Evolutionary conservation across 73 alveolate species (phyloP).

Genomic region (Paraurostyla sp.): DNA sequence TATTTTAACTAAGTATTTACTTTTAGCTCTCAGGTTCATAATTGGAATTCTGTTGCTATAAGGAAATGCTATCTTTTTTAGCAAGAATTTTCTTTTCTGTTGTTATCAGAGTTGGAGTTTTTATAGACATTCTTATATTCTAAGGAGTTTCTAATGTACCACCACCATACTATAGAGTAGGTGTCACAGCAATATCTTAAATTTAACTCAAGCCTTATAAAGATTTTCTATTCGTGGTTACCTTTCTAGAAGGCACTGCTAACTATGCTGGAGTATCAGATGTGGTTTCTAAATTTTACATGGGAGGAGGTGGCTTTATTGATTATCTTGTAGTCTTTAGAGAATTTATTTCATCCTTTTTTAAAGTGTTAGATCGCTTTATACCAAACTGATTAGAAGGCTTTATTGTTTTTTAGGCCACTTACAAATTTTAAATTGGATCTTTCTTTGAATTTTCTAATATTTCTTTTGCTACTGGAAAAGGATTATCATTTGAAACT

Average conservation of each 20-base stretch:
- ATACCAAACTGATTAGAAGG: no score
- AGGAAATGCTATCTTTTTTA: neutral
- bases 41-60: neutral
- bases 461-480: constrained; percentile 18
- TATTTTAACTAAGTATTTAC: neutral
- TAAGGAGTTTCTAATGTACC: neutral
- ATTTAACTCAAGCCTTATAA: neutral
- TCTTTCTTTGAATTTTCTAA: neutral
- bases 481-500: constrained; percentile 10
- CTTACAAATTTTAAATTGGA: neutral
- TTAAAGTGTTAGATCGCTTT: neutral
- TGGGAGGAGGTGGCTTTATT: no score
- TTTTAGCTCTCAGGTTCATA: neutral
- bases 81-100: neutral
- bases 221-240: no score
- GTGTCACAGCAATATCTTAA: neutral
- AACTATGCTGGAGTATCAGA: no score
- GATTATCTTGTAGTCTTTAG: no score
- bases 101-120: neutral
- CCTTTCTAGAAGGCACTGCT: no score
- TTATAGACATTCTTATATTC: neutral
- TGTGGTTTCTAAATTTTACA: no score
- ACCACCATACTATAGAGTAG: neutral
- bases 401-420: neutral
- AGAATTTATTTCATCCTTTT: neutral